Base-by-base conservation (phyloP, 129 eudicot species). In the Calendula officinalis region DNA sequence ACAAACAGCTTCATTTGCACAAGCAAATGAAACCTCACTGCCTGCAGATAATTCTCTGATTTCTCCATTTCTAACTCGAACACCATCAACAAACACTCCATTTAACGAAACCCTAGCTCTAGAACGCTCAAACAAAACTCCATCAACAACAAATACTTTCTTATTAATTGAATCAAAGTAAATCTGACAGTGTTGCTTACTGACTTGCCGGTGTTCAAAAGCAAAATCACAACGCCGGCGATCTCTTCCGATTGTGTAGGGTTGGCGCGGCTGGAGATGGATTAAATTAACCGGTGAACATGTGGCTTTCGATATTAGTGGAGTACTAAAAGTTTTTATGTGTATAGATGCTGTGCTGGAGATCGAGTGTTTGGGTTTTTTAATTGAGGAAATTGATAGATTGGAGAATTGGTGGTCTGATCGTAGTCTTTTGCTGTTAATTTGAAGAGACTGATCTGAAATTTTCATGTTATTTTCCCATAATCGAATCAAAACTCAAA, bases 61-160 rank as follows among this genome's bases (percentile, higher is more conserved):
- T 12, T 72, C 86, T 12, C 83, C 87, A 44, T 68, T 47, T 15
- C 67, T 68, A 56, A 90, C 67, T 30, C 80, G 82, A 73, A 72
- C 80, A 68, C 97, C 95, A 56, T 90, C 84, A 47, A 90, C 89
- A 74, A 60, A 90, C 54, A 83, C 82, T n/a, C 97, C 97, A 58
- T 90, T 90, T 54, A 78, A 49, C 11, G 97, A 86, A 75, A 72
- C 89, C 84, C 79, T 83, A 78, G 72, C 60, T 56, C 48, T 61
- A 70, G 52, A 70, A 60, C 42, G 34, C 62, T 62, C 67, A 12
- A 55, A 64, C 37, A 63, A 48, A 16, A 68, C 66, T 30, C 95
- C 88, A 80, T 90, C 95, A 12, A 35, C 77, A 45, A 86, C 62
- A 40, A 60, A 82, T n/a, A 90, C 54, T 45, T 80, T 90, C 38